These are phyloP conservation scores for Ramalina intermedia DNA, from an alignment of 495 filamentous ascomycete species.

Conservation along the genomic window DNA sequence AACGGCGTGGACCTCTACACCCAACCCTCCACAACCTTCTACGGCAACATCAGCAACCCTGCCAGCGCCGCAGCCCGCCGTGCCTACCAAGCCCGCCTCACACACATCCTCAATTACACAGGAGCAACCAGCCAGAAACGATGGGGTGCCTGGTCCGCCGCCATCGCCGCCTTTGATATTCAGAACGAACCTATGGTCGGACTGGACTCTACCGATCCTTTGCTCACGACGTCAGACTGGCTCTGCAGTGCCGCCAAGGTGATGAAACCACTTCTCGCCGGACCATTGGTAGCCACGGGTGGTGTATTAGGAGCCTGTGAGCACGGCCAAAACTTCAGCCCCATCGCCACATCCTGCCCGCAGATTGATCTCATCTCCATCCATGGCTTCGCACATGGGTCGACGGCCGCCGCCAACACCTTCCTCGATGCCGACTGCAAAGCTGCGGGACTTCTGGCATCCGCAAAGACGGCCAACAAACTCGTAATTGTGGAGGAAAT, in stretches of 20 bases:
- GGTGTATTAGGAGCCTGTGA: not conserved
- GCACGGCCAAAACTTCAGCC: not conserved
- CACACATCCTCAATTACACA: not conserved
- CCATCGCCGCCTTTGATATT: not conserved
- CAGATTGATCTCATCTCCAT: not conserved
- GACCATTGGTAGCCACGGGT: not conserved
- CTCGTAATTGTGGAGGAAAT: not conserved
- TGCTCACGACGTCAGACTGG: not conserved
- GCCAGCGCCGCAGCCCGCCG: not conserved
- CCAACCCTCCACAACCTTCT: not conserved
- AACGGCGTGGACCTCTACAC: not conserved
- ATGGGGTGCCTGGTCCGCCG: not conserved
- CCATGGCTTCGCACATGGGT: not conserved
- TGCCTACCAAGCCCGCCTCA: not conserved
- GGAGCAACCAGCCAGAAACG: not conserved
- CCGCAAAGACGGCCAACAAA: not conserved
- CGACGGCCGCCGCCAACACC: not conserved
- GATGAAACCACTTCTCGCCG: too few relatives aligned
- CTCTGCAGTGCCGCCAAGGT: not conserved
- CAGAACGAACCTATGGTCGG: not conserved
- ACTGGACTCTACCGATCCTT: not conserved
- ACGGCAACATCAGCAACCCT: not conserved
- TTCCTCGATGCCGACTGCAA: not conserved
- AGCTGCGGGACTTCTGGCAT: not conserved
- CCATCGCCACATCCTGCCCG: not conserved